Percentiles rank a stretch among this genome's conserved stretches.
phyloP scores from a whole-genome alignment of 192 early-diverging fungal species.

The Coemansia sp. region DNA sequence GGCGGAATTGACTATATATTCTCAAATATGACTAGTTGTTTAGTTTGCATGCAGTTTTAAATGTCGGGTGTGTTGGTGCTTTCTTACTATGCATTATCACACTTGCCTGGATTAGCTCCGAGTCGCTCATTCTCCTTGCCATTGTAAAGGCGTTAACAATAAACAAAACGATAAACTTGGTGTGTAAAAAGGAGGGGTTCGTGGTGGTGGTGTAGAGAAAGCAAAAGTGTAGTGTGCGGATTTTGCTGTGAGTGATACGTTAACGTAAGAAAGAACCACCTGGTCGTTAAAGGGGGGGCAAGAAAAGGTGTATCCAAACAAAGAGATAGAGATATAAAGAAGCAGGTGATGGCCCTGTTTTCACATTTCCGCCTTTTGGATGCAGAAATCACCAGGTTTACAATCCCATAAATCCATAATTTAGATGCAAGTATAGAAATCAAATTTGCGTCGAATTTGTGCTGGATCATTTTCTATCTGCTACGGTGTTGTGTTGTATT shows the following conservation, averaged over 20 bases:
- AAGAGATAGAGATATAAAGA: no score
- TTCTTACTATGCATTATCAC: background rate
- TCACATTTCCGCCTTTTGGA: no score
- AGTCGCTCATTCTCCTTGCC: slow-evolving; percentile 10
- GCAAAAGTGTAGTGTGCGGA: no score
- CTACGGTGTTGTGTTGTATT: background rate
- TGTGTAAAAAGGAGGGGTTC: background rate
- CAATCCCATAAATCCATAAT: background rate
- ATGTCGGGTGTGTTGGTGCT: no score
- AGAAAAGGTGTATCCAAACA: no score
- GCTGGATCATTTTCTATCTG: background rate
- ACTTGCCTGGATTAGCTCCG: slow-evolving; percentile 10
- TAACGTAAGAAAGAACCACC: no score
- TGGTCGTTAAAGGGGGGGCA: no score
- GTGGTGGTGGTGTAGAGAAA: background rate
- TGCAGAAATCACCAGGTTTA: no score
- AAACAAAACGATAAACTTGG: background rate
- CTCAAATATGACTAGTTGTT: no score
- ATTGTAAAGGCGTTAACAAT: background rate
- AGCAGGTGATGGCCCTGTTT: no score
- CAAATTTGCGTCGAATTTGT: background rate
- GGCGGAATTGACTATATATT: slow-evolving; percentile 38
- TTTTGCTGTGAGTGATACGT: no score
- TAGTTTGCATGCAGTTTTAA: no score
- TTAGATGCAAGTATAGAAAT: background rate